Evolutionary conservation across 2,329 filamentous ascomycete species (phyloP).

Genomic region (Sporothrix sp.): DNA sequence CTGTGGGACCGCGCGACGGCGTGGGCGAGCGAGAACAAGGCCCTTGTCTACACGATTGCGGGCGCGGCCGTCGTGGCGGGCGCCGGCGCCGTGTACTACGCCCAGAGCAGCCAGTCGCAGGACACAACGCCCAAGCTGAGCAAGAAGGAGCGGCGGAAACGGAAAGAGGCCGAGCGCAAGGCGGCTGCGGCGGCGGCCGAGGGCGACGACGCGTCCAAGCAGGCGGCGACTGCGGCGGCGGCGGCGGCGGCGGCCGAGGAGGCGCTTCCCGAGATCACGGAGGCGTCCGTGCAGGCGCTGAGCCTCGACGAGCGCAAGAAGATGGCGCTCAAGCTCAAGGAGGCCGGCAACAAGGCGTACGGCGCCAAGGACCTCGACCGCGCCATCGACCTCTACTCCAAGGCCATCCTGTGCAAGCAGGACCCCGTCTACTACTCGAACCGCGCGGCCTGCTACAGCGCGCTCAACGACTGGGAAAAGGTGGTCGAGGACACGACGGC

Average conservation of each 20-base stretch:
- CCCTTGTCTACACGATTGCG: constrained; percentile 89
- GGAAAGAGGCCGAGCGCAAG: constrained; percentile 62
- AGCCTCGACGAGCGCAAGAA: constrained; percentile 65
- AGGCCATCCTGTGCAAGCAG: constrained; percentile 92
- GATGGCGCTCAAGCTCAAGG: constrained; percentile 86
- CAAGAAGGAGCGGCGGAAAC: constrained; percentile 84
- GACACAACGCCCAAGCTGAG: constrained; percentile 55
- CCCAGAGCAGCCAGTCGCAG: constrained; percentile 51
- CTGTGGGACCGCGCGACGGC: constrained; percentile 82
- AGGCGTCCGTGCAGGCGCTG: constrained; percentile 42
- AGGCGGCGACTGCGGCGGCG: constrained; percentile 37
- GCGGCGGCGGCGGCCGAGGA: constrained; percentile 49
- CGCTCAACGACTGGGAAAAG: constrained; percentile 85
- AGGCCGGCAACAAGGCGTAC: constrained; percentile 92
- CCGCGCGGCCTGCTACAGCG: constrained; percentile 94
- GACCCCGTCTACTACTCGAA: constrained; percentile 99
- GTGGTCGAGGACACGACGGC: constrained; percentile 96
- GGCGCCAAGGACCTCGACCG: constrained; percentile 86
- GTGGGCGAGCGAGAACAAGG: constrained; percentile 95
- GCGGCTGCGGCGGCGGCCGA: constrained; percentile 44
- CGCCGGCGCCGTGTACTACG: constrained; percentile 87
- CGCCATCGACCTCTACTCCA: constrained; percentile 89
- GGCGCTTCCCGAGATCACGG: constrained; percentile 59
- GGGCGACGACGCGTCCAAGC: constrained; percentile 17
- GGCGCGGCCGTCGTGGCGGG: constrained; percentile 85